Conservation (phyloP, 176 grass and related monocot genomes). For the Lolium multiflorum region DNA sequence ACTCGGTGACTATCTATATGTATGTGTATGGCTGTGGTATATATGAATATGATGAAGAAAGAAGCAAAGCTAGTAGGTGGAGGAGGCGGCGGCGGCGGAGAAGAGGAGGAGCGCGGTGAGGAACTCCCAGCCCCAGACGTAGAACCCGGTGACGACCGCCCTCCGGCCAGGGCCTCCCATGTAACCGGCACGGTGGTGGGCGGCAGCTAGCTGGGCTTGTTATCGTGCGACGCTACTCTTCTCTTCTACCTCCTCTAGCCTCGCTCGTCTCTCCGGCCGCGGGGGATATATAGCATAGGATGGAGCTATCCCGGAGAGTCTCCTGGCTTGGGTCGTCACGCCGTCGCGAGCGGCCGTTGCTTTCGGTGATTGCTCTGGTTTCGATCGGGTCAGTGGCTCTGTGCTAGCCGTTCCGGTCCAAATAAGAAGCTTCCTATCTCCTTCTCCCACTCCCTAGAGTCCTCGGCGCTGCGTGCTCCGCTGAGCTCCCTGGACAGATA, state of each 20-base stretch:
- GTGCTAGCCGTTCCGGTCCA: constrained; percentile 21
- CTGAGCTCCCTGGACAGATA: not conserved
- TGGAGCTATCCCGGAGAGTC: not conserved
- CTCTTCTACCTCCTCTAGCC: not conserved
- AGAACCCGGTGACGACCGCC: constrained; percentile 78
- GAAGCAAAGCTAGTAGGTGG: not conserved
- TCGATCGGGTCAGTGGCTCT: not conserved
- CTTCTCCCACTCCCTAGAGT: not conserved
- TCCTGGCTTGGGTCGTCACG: not conserved
- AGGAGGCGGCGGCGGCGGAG: constrained; percentile 44
- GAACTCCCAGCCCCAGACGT: constrained; percentile 95
- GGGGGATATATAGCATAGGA: constrained; percentile 31
- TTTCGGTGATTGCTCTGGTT: not conserved
- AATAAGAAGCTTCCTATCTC: constrained; percentile 56
- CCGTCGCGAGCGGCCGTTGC: constrained; percentile 33
- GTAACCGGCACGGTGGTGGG: constrained; percentile 34
- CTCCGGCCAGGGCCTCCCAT: constrained; percentile 62
- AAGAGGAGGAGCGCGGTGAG: constrained; percentile 92
- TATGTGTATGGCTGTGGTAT: not conserved
- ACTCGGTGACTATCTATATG: not conserved
- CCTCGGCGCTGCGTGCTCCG: not conserved
- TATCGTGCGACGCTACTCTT: too few relatives aligned
- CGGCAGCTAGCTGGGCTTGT: not conserved
- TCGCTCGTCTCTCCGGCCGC: not conserved
- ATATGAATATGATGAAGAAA: not conserved